Evolutionary conservation across 306 rosid genomes (phyloP).

Genomic region (Cucurbita pepo): DNA sequence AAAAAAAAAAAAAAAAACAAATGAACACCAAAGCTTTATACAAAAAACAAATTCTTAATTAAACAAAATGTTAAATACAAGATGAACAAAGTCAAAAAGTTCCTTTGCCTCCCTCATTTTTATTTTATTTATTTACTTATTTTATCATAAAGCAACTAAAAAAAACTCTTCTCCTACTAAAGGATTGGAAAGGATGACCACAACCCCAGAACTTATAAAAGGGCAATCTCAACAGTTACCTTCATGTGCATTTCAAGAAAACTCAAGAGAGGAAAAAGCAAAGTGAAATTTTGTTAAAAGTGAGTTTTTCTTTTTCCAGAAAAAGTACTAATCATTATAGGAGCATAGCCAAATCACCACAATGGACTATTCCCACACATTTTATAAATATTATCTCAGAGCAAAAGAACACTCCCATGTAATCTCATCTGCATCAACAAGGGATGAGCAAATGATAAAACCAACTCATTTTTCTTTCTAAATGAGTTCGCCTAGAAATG

Average conservation of each 20-base stretch:
- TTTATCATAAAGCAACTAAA: too few species aligned
- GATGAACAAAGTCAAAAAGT: neutral
- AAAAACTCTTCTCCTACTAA: neutral
- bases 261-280: too few species aligned
- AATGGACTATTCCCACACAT: neutral
- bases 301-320: neutral
- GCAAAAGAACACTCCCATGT: neutral
- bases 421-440: neutral
- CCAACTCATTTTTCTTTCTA: neutral
- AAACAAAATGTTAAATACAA: neutral
- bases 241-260: neutral
- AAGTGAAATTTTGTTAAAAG: too few species aligned
- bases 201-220: neutral
- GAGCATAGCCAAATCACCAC: neutral
- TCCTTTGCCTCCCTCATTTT: too few species aligned
- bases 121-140: too few species aligned
- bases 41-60: neutral
- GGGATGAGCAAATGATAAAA: neutral
- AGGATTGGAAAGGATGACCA: neutral
- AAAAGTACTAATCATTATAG: neutral
- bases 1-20: neutral
- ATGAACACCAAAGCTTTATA: too few species aligned
- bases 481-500: neutral
- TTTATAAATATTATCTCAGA: neutral
- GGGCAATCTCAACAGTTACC: neutral